Evolutionary conservation across 164 flowering plant species (phyloP).

Genomic region (Sextonia rubra): DNA sequence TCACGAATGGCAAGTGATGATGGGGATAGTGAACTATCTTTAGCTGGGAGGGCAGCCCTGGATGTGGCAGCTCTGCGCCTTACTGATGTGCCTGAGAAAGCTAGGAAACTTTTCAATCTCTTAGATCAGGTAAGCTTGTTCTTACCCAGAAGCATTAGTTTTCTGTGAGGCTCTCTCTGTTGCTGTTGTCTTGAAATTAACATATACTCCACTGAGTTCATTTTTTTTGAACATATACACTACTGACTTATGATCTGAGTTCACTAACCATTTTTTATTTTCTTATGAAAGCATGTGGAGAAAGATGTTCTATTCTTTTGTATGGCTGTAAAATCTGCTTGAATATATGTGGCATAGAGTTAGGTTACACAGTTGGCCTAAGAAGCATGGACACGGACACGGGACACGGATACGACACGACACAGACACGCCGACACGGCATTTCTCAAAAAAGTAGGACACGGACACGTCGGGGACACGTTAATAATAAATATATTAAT

Average conservation of each 20-base stretch:
- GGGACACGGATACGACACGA: too few relatives aligned
- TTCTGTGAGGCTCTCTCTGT: not conserved
- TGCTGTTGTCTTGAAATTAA: too few relatives aligned
- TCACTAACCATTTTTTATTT: not conserved
- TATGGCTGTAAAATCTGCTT: not conserved
- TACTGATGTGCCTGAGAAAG: constrained; percentile 83
- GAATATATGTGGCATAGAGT: too few relatives aligned
- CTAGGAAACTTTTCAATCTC: constrained; percentile 75
- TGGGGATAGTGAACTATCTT: constrained; percentile 40
- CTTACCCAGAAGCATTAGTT: not conserved
- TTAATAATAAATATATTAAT: too few relatives aligned
- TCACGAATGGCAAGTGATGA: constrained; percentile 37
- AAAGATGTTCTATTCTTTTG: not conserved
- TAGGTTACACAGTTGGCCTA: too few relatives aligned
- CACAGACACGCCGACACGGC: too few relatives aligned
- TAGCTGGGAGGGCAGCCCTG: constrained; percentile 72
- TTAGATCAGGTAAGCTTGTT: constrained; percentile 71
- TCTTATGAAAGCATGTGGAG: not conserved
- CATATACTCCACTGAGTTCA: too few relatives aligned
- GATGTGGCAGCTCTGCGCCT: constrained; percentile 88
- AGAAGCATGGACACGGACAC: too few relatives aligned
- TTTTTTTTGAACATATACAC: too few relatives aligned
- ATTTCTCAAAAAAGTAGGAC: too few relatives aligned
- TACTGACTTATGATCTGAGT: not conserved
- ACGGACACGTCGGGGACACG: too few relatives aligned